phyloP scores from a whole-genome alignment of 2,329 filamentous ascomycete species.

The Cordyceps fumosorosea region DNA sequence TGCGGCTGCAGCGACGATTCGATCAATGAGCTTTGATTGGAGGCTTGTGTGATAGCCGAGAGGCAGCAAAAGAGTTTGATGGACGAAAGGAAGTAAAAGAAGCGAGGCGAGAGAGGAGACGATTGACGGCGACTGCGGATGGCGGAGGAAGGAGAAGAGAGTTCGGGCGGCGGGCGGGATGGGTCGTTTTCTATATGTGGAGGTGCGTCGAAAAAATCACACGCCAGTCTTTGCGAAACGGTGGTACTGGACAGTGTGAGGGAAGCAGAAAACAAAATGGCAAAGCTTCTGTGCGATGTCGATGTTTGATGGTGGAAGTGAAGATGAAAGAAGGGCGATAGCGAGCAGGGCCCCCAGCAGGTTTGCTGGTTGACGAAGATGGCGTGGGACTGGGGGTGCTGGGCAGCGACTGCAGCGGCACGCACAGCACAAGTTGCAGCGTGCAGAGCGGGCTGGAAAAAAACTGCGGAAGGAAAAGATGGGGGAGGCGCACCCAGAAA shows the following conservation, averaged over 20 bases:
- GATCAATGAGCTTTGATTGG: background rate
- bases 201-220: background rate
- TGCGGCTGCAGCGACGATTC: background rate
- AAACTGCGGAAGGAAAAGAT: background rate
- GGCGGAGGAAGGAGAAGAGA: background rate
- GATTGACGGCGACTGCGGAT: background rate
- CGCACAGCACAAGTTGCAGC: background rate
- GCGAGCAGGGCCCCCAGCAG: background rate
- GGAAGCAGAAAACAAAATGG: background rate
- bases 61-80: background rate
- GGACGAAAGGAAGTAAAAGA: background rate
- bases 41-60: background rate
- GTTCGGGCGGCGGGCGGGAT: background rate
- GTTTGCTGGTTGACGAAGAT: constrained; percentile 1
- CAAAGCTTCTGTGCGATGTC: background rate
- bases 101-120: background rate
- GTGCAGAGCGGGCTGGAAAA: background rate
- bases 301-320: constrained; percentile 3
- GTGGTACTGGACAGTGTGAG: background rate
- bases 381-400: constrained; percentile 11
- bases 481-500: background rate
- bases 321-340: background rate
- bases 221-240: background rate
- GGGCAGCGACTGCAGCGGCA: background rate
- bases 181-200: constrained; percentile 6